Evolutionary conservation across 176 grass and related monocot species (phyloP), one percentile per base, ranked within the genome.

Genomic region (Oryza officinalis): DNA sequence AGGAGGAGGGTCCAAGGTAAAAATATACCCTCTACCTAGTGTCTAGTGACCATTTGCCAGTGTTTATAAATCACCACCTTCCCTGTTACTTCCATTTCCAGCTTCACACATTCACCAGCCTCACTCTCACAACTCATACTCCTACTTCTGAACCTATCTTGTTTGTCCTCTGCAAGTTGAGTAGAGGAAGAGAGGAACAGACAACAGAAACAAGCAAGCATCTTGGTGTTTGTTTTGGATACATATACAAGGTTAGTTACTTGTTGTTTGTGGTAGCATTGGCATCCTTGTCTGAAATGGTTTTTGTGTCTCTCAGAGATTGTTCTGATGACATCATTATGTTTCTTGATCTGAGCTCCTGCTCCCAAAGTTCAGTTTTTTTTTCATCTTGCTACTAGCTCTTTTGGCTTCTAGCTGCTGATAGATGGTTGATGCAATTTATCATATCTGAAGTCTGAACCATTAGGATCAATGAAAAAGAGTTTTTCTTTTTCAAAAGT

Each of bases 1-100:
- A 82, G 88, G 67, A 67, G 45, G 20, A 8, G 68, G 69, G 68
- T 77, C 81, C 76, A 83, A 85, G 68, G 83, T 38, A 78, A 68
- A 79, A 27, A 82, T 46, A 63, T 30, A 80, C 44, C 69, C 47
- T 41, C 30, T 76, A 25, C 77, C 80, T 84, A 83, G 75, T 87
- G 80, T 86, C 80, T 73, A 69, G 84, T 20, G 47, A 76, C 82
- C 83, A 30, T 32, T 32, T 27, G 60, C 26, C 20, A 41, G 77
- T 45, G 89, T 70, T 76, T 91, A 91, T 91, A 91, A 80, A 91
- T 84, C 38, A 68, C 6, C 75, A 73, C 75, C 64, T 27, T 47
- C 25, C 63, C 18, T 85, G 35, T 71, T 65, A 82, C 45, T 8
- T 27, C 80, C 71, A 75, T 63, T 63, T 18, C 14, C 64, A 70